Evolutionary conservation across 768 basidiomycete species (phyloP).

Genomic region (Plicaturopsis crispa): DNA sequence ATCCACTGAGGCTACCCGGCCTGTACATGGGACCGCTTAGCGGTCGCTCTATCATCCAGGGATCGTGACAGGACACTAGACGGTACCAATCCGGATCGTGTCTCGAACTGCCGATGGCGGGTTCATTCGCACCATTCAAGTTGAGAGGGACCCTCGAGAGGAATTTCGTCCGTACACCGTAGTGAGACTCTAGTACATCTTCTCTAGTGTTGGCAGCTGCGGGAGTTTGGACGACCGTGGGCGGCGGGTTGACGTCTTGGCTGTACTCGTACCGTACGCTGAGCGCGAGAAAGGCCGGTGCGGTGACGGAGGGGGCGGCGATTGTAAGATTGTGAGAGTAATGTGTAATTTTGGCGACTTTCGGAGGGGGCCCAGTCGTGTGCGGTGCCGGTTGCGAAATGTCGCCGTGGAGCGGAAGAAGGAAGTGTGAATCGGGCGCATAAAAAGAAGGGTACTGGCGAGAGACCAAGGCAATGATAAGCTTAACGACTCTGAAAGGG

Average conservation of each 20-base stretch:
- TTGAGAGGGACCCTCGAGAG: slow-evolving; percentile 12
- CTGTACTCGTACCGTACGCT: slow-evolving; percentile 28
- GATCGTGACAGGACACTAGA: slow-evolving; percentile 33
- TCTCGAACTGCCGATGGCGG: no score
- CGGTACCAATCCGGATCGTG: slow-evolving; percentile 45
- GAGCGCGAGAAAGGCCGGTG: slow-evolving; percentile 31
- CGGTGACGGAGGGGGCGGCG: slow-evolving; percentile 30
- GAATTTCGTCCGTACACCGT: slow-evolving; percentile 24
- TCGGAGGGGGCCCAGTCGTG: slow-evolving; percentile 25
- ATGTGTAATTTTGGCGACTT: slow-evolving; percentile 26
- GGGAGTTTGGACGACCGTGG: slow-evolving; percentile 25
- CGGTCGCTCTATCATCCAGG: slow-evolving; percentile 24
- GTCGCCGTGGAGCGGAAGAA: slow-evolving; percentile 28
- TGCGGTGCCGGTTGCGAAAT: slow-evolving; percentile 6
- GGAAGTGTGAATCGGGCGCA: slow-evolving; percentile 36
- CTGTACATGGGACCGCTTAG: slow-evolving; percentile 33
- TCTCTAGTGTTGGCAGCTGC: slow-evolving; percentile 24
- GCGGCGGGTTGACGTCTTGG: slow-evolving; percentile 17
- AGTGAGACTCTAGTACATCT: slow-evolving; percentile 33
- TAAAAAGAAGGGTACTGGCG: slow-evolving; percentile 32
- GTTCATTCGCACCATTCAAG: background rate
- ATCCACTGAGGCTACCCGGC: slow-evolving; percentile 35
- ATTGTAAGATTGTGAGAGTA: slow-evolving; percentile 32
- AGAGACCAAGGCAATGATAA: slow-evolving; percentile 4
- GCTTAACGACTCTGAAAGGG: no score